Conservation (phyloP, 2,329 filamentous ascomycete genomes). For the Verticillium alfalfae region DNA sequence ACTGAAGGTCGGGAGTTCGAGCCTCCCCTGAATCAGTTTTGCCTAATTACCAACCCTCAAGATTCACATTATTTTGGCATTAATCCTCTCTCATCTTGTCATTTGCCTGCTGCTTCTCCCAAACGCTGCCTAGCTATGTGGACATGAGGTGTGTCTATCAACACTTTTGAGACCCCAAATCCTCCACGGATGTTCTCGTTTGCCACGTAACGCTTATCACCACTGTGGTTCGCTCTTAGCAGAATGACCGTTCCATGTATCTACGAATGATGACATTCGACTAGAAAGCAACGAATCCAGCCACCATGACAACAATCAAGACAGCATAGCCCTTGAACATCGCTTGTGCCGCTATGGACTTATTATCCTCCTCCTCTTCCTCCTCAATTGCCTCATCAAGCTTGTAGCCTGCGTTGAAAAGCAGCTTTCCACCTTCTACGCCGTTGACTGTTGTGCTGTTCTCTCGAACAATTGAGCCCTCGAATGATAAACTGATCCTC, state of each 20-base stretch:
- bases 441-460: conserved; percentile 7
- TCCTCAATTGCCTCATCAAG: background rate
- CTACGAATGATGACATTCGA: background rate
- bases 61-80: too few relatives aligned
- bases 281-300: background rate
- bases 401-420: background rate
- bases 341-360: background rate
- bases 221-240: too few relatives aligned
- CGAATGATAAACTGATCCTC: conserved; percentile 1
- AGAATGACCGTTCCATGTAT: too few relatives aligned
- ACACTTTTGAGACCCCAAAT: too few relatives aligned
- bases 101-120: too few relatives aligned
- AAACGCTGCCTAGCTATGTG: too few relatives aligned
- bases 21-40: conserved; percentile 1
- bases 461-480: conserved; percentile 9
- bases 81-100: background rate
- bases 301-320: background rate
- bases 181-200: too few relatives aligned
- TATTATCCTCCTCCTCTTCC: background rate
- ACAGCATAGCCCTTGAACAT: background rate
- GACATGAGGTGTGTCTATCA: too few relatives aligned
- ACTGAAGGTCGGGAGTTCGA: conserved; percentile 2
- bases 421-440: background rate
- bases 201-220: too few relatives aligned
- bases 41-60: background rate